Conservation (phyloP, 2,329 filamentous ascomycete genomes). For the Monosporascus sp. region DNA sequence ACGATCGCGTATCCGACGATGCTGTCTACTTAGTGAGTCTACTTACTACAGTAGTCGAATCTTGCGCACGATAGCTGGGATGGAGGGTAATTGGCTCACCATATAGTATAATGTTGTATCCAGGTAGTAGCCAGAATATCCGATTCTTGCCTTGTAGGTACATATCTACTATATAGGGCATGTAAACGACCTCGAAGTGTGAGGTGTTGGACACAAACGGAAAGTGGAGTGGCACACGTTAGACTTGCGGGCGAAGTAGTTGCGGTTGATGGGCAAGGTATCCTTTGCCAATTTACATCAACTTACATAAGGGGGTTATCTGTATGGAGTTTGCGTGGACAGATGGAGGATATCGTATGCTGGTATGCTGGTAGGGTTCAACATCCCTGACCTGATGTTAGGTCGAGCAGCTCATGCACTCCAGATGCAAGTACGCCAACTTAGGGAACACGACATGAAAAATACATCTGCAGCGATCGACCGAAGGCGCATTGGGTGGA, state of each 20-base stretch:
- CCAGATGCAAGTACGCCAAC: neutral
- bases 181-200: neutral
- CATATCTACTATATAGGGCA: too few relatives aligned
- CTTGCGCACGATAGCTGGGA: too few relatives aligned
- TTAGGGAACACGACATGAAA: neutral
- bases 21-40: neutral
- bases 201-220: neutral
- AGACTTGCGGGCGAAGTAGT: neutral
- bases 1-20: neutral
- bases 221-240: neutral
- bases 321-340: too few relatives aligned
- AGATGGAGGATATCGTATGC: neutral
- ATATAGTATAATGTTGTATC: too few relatives aligned
- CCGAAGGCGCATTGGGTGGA: neutral
- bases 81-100: too few relatives aligned
- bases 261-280: neutral
- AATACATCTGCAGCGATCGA: neutral
- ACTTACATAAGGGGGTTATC: neutral
- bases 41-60: neutral
- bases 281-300: neutral
- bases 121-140: too few relatives aligned
- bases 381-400: neutral
- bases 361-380: neutral
- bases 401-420: neutral
- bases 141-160: too few relatives aligned